A percentile compares a stretch with the other conserved stretches of the same genome.
Evolutionary conservation across 116 monocot species (phyloP).

Genomic region (Papilionanthe hybrid): DNA sequence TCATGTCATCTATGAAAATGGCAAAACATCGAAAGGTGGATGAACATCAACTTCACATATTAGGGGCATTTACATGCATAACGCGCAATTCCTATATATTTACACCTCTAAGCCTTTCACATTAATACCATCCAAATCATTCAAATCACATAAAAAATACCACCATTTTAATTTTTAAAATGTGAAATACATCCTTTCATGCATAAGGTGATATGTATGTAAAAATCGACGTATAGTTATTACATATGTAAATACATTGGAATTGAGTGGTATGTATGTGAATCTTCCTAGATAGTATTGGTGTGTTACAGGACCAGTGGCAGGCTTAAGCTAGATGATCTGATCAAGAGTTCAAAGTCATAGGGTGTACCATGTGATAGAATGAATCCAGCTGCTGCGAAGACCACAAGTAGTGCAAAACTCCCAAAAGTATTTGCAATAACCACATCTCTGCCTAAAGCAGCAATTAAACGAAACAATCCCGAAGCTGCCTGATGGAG

Average conservation of each 20-base stretch:
- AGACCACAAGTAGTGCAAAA: slow-evolving; percentile 30
- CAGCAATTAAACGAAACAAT: slow-evolving; percentile 45
- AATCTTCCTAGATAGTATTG: not conserved
- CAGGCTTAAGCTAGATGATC: not conserved
- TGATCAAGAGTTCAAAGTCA: not conserved
- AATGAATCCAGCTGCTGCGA: slow-evolving; percentile 47
- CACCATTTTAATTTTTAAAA: too few relatives aligned
- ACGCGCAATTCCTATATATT: too few relatives aligned
- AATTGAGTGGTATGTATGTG: too few relatives aligned
- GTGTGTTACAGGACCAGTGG: not conserved
- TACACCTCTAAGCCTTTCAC: too few relatives aligned
- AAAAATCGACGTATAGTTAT: too few relatives aligned
- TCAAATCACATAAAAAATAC: too few relatives aligned
- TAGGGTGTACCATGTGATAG: slow-evolving; percentile 22
- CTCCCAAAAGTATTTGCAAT: slow-evolving; percentile 44
- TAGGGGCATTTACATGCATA: too few relatives aligned
- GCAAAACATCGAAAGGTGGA: not conserved
- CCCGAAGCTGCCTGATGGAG: slow-evolving; percentile 33
- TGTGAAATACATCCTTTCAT: too few relatives aligned
- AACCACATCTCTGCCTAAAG: slow-evolving; percentile 31
- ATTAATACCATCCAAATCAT: too few relatives aligned
- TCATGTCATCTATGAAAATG: slow-evolving; percentile 40
- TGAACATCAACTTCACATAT: not conserved
- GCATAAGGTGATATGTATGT: too few relatives aligned
- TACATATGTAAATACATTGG: too few relatives aligned